phyloP scores from a whole-genome alignment of 495 filamentous ascomycete genomes.

The Penicillium maclennaniae region DNA sequence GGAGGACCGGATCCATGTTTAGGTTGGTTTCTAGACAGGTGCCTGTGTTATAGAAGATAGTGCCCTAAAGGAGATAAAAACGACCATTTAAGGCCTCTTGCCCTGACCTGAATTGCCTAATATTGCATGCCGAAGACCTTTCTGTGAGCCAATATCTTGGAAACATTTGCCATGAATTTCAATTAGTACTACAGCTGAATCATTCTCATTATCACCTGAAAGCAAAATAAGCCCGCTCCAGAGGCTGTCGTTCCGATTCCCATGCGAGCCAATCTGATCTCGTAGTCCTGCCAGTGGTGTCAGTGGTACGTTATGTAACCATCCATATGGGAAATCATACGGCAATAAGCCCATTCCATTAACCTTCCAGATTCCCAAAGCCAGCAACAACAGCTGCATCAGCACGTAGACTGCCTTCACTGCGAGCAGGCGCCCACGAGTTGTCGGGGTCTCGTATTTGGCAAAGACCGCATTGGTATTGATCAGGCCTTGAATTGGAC shows the following conservation, averaged over 20 bases:
- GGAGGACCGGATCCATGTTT: background rate
- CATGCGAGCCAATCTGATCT: conserved; percentile 94
- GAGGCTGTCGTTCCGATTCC: conserved; percentile 73
- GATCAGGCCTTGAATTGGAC: conserved; percentile 80
- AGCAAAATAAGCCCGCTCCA: conserved; percentile 63
- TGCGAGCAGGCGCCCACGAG: conserved; percentile 61
- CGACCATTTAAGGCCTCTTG: background rate
- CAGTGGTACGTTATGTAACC: conserved; percentile 9
- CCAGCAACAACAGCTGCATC: conserved; percentile 81
- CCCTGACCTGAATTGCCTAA: background rate
- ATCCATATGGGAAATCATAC: conserved; percentile 46
- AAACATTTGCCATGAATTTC: background rate
- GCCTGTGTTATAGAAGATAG: background rate
- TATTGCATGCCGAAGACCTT: background rate
- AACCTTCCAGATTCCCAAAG: conserved; percentile 91
- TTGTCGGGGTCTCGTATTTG: conserved; percentile 83
- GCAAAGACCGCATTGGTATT: conserved; percentile 75
- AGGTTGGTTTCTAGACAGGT: background rate
- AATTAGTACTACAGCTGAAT: background rate
- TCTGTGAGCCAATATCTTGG: background rate
- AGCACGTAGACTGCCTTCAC: conserved; percentile 84
- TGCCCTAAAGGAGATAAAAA: background rate
- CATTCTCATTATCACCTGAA: conserved; percentile 29
- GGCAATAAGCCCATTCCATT: conserved; percentile 95
- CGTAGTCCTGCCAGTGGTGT: conserved; percentile 61